A percentile compares a stretch with the other conserved stretches of the same genome.
Evolutionary conservation across 1,139 yeast species (phyloP).

Genomic region (Yamadazyma pseudoaaseri): DNA sequence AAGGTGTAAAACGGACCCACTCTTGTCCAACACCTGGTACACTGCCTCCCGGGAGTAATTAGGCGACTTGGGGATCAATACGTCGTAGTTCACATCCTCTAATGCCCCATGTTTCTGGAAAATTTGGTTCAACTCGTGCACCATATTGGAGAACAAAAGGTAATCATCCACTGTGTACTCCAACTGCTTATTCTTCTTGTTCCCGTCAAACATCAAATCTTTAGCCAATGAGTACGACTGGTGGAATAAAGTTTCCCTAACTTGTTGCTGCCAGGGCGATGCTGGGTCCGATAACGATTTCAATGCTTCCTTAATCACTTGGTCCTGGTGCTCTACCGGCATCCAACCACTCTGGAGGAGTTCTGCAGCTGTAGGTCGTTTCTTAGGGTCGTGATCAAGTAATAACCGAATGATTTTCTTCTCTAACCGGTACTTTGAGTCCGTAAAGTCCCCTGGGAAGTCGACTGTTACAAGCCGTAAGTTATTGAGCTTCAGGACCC

Average conservation of each 20-base stretch:
- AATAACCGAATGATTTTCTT: constrained; percentile 62
- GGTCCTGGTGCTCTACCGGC: constrained; percentile 89
- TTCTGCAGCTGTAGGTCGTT: constrained; percentile 76
- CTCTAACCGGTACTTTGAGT: constrained; percentile 52
- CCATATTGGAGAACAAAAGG: constrained; percentile 48
- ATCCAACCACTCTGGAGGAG: constrained; percentile 76
- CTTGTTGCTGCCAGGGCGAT: constrained; percentile 93
- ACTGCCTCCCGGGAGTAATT: constrained; percentile 62
- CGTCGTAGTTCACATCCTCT: constrained; percentile 52
- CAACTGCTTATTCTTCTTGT: constrained; percentile 19
- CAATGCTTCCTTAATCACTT: constrained; percentile 82
- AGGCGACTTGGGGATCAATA: constrained; percentile 80
- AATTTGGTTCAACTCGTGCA: constrained; percentile 54
- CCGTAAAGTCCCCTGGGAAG: constrained; percentile 67
- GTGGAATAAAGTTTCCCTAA: constrained; percentile 77
- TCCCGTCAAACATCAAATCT: constrained; percentile 70
- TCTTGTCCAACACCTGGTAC: constrained; percentile 77
- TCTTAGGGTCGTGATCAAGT: constrained; percentile 73
- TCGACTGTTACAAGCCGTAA: constrained; percentile 57
- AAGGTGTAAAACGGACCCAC: constrained; percentile 83
- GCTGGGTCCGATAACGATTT: constrained; percentile 84
- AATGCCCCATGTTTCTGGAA: constrained; percentile 86
- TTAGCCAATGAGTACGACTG: constrained; percentile 82
- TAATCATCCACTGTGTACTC: constrained; percentile 35
- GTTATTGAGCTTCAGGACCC: constrained; percentile 66